These are phyloP conservation scores for Candida orba DNA, from an alignment of 805 yeast genomes.

Conservation along the genomic window DNA sequence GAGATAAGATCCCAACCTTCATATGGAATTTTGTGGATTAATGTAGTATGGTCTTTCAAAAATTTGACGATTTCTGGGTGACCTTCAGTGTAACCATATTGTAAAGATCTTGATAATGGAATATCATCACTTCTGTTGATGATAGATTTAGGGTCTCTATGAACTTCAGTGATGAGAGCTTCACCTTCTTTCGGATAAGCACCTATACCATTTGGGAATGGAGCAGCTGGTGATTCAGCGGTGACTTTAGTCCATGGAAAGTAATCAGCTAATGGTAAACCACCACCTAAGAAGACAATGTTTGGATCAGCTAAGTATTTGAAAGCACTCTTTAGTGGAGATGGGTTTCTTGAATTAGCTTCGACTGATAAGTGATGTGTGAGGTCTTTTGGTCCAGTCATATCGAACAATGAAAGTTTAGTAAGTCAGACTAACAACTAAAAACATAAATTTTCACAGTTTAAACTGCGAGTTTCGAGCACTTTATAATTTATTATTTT, in stretches of 20 bases:
- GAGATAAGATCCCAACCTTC: conserved; percentile 67
- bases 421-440: background rate
- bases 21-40: conserved; percentile 40
- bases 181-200: conserved; percentile 40
- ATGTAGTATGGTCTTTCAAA: conserved; percentile 66
- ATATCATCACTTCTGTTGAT: conserved; percentile 42
- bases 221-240: conserved; percentile 70
- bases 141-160: conserved; percentile 33
- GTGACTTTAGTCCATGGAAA: conserved; percentile 83
- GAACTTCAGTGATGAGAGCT: conserved; percentile 29
- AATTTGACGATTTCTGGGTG: conserved; percentile 62
- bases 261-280: conserved; percentile 83
- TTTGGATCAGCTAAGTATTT: conserved; percentile 67
- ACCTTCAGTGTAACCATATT: conserved; percentile 85
- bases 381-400: conserved; percentile 57
- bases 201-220: conserved; percentile 73
- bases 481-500: too few relatives aligned
- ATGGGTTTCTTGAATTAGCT: conserved; percentile 65
- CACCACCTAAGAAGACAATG: conserved; percentile 89
- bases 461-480: too few relatives aligned
- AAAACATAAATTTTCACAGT: too few relatives aligned
- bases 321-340: conserved; percentile 81
- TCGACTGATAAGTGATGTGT: conserved; percentile 70
- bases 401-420: too few relatives aligned
- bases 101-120: conserved; percentile 79